Evolutionary conservation across 2,329 filamentous ascomycete species (phyloP).

Genomic region (Colletotrichum sp.): DNA sequence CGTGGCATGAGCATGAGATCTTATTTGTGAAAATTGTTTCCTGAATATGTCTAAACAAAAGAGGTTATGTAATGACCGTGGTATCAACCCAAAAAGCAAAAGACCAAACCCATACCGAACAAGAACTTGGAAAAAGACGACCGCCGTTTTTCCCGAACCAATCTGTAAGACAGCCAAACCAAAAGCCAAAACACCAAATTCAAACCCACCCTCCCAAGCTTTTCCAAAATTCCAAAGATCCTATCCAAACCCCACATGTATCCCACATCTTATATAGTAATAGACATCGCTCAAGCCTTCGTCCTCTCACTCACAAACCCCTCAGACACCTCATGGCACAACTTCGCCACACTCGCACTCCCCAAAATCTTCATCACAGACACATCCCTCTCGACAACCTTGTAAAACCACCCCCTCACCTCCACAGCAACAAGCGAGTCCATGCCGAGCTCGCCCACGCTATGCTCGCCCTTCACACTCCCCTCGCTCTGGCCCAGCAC

Average conservation of each 20-base stretch:
- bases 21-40: neutral
- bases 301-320: neutral
- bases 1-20: too few relatives aligned
- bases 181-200: neutral
- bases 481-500: conserved; percentile 26
- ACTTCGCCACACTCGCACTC: conserved; percentile 28
- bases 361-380: conserved; percentile 51
- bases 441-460: conserved; percentile 35
- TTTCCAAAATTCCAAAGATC: neutral
- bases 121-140: neutral
- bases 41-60: neutral
- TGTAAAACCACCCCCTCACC: conserved; percentile 53
- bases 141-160: neutral
- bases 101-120: neutral
- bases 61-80: neutral
- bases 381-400: conserved; percentile 46
- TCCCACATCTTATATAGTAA: neutral
- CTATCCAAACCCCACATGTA: neutral
- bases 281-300: neutral
- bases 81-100: neutral
- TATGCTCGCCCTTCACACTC: conserved; percentile 33
- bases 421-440: conserved; percentile 34
- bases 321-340: conserved; percentile 12
- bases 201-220: neutral
- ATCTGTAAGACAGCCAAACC: neutral